Percentiles rank a stretch among this genome's conserved stretches.
phyloP scores from a whole-genome alignment of 768 basidiomycete genomes.

The Cyclocybe cylindracea region DNA sequence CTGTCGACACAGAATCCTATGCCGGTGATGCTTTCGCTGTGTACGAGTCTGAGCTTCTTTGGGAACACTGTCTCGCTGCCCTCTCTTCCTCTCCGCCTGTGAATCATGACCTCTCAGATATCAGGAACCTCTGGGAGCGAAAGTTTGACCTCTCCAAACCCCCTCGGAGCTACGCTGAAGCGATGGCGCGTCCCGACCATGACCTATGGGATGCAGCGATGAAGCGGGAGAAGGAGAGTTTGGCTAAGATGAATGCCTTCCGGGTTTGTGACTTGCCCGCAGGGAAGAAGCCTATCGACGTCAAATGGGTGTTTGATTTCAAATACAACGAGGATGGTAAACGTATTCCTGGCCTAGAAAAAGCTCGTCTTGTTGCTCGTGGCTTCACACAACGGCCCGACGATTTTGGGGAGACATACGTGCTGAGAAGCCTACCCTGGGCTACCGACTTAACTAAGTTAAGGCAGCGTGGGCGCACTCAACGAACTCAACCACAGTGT shows the following conservation, averaged over 20 bases:
- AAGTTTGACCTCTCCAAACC: too few relatives aligned
- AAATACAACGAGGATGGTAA: conserved; percentile 39
- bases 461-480: too few relatives aligned
- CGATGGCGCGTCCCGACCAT: too few relatives aligned
- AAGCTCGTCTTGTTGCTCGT: too few relatives aligned
- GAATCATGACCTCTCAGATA: conserved; percentile 13
- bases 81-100: background rate
- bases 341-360: conserved; percentile 29
- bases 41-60: too few relatives aligned
- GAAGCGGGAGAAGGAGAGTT: conserved; percentile 20
- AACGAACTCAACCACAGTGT: too few relatives aligned
- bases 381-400: conserved; percentile 28
- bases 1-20: too few relatives aligned
- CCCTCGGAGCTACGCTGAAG: too few relatives aligned
- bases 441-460: too few relatives aligned
- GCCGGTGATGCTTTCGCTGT: too few relatives aligned
- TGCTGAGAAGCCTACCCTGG: too few relatives aligned
- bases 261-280: conserved; percentile 17
- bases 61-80: too few relatives aligned
- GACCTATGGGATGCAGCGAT: conserved; percentile 23
- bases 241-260: conserved; percentile 26
- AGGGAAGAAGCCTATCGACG: conserved; percentile 26
- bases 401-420: conserved; percentile 35
- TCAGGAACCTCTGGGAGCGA: conserved; percentile 16
- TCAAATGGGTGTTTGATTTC: conserved; percentile 34